phyloP scores from a whole-genome alignment of 108 stramenopile genomes.

The Parietichytrium sp. region DNA sequence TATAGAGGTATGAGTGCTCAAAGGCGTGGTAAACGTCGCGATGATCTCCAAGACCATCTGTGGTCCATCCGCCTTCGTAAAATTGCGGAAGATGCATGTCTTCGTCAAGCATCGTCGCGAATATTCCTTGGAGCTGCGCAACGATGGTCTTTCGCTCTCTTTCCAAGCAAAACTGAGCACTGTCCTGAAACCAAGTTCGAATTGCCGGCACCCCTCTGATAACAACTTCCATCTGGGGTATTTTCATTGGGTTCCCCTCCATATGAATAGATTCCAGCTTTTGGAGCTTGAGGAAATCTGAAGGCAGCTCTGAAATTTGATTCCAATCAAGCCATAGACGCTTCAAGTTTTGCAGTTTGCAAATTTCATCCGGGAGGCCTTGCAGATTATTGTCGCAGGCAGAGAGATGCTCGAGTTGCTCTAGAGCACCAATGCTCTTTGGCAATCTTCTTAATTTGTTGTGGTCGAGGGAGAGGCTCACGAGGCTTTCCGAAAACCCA shows the following conservation, averaged over 20 bases:
- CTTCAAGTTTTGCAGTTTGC: not conserved
- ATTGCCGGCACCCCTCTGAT: not conserved
- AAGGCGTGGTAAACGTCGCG: constrained; percentile 16
- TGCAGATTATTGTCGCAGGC: not conserved
- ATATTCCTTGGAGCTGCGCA: not conserved
- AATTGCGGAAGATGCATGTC: not conserved
- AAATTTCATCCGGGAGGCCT: not conserved
- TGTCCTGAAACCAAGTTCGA: not conserved
- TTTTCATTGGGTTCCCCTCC: constrained; percentile 12
- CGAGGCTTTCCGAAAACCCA: not conserved
- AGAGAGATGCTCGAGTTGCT: not conserved
- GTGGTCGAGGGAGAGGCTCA: not conserved
- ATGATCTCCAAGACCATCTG: not conserved
- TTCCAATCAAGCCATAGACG: constrained; percentile 34
- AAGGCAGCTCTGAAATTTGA: not conserved
- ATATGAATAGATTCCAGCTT: not conserved
- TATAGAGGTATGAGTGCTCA: not conserved
- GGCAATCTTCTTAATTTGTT: not conserved
- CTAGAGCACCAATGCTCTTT: not conserved
- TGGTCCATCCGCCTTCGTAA: not conserved
- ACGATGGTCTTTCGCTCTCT: not conserved
- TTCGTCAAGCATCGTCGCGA: not conserved
- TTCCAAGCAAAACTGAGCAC: not conserved
- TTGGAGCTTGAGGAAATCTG: not conserved
- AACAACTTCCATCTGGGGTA: constrained; percentile 3